These are phyloP conservation scores for Fusarium sp. DNA, from an alignment of 2,329 filamentous ascomycete genomes.

Conservation along the genomic window DNA sequence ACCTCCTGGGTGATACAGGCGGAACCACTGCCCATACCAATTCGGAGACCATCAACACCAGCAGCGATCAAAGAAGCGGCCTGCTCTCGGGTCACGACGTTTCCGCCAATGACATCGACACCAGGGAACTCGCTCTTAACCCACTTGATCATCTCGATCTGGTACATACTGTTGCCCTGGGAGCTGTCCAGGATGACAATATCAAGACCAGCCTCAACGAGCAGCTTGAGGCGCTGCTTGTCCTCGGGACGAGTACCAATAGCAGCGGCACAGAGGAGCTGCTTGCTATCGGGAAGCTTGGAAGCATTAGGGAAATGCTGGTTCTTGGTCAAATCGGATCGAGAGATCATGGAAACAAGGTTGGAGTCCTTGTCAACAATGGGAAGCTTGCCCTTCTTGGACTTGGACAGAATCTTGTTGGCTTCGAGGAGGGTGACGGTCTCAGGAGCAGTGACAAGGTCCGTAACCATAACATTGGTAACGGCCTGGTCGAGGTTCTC, in stretches of 20 bases:
- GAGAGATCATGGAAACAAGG: slow-evolving; percentile 89
- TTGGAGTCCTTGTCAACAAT: slow-evolving; percentile 88
- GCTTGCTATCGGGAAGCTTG: slow-evolving; percentile 96
- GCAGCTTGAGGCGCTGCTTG: slow-evolving; percentile 84
- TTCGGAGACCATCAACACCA: slow-evolving; percentile 94
- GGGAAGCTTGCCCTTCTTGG: slow-evolving; percentile 98
- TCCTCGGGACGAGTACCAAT: slow-evolving; percentile 96
- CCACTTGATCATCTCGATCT: slow-evolving; percentile 98
- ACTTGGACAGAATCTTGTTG: slow-evolving; percentile 91
- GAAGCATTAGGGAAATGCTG: slow-evolving; percentile 95
- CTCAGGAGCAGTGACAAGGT: slow-evolving; percentile 86
- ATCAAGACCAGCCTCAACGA: slow-evolving; percentile 94
- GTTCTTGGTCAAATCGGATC: slow-evolving; percentile 98
- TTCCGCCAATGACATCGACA: slow-evolving; percentile 96
- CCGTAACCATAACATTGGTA: slow-evolving; percentile 92
- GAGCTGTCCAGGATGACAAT: slow-evolving; percentile 96
- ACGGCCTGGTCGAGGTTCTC: slow-evolving; percentile 77
- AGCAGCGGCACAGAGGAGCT: slow-evolving; percentile 93
- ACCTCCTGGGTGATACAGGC: slow-evolving; percentile 99
- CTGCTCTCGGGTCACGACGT: slow-evolving; percentile 97
- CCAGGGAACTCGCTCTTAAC: slow-evolving; percentile 87
- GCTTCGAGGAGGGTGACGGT: slow-evolving; percentile 89
- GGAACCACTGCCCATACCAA: slow-evolving; percentile 98
- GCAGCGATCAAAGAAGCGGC: slow-evolving; percentile 91
- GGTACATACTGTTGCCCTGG: slow-evolving; percentile 98